Conservation (phyloP, 2,329 filamentous ascomycete species). For the Fusarium coffeatum region DNA sequence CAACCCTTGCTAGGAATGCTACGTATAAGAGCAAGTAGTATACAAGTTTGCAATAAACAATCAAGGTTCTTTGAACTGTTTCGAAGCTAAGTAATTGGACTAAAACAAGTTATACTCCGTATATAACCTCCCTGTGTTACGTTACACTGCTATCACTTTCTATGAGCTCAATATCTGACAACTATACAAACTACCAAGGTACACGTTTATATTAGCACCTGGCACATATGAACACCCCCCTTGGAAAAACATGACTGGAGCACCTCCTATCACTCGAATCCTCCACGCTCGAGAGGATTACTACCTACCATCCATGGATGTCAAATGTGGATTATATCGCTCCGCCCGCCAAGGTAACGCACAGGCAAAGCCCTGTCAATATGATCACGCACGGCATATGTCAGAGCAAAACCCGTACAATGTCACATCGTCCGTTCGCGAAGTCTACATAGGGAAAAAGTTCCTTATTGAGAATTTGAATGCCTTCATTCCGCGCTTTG, state of each 20-base stretch:
- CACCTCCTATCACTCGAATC: background rate
- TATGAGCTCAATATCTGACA: background rate
- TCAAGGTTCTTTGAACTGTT: background rate
- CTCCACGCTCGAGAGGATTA: background rate
- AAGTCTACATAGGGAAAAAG: background rate
- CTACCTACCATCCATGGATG: background rate
- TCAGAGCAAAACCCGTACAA: conserved; percentile 4
- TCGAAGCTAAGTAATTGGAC: background rate
- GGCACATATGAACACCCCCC: background rate
- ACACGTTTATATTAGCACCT: background rate
- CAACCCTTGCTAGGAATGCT: background rate
- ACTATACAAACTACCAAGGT: background rate
- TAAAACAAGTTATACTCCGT: background rate
- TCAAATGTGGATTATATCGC: background rate
- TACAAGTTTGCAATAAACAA: background rate
- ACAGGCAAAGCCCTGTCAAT: background rate
- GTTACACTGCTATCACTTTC: background rate
- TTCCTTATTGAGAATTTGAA: background rate
- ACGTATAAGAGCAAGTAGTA: background rate
- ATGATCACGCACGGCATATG: background rate
- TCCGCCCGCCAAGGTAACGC: background rate
- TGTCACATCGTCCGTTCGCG: conserved; percentile 20
- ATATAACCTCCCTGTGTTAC: background rate
- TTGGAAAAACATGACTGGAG: too few species aligned
- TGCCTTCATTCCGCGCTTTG: background rate